Conservation (phyloP, 257 asterid genomes). For the Solanum raphanifolium region DNA sequence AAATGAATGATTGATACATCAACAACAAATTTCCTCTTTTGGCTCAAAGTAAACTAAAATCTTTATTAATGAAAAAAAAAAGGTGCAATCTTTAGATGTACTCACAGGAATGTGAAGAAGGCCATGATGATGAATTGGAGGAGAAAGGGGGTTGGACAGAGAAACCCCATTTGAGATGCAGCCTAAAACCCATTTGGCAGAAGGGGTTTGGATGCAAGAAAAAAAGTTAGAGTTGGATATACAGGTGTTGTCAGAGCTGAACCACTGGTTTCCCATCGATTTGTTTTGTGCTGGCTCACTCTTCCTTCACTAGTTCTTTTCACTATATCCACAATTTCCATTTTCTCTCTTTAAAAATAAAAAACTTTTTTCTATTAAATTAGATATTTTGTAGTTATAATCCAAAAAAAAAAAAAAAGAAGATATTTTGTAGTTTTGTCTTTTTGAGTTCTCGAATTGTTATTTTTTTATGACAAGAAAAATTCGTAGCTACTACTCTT, state of each 20-base stretch:
- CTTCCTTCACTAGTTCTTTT: conserved; percentile 14
- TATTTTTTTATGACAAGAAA: too few relatives aligned
- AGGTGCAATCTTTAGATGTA: not conserved
- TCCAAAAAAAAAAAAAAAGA: too few relatives aligned
- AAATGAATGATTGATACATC: not conserved
- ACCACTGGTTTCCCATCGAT: conserved; percentile 78
- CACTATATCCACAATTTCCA: not conserved
- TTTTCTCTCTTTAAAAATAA: not conserved
- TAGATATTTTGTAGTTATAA: not conserved
- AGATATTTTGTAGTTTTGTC: not conserved
- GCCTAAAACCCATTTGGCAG: conserved; percentile 54
- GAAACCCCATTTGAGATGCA: conserved; percentile 55
- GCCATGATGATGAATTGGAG: conserved; percentile 45
- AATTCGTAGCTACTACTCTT: too few relatives aligned
- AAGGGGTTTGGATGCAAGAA: conserved; percentile 1
- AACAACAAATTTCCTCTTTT: not conserved
- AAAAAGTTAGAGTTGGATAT: not conserved
- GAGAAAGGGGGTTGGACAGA: conserved; percentile 53
- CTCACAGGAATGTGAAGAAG: conserved; percentile 23
- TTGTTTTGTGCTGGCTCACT: not conserved
- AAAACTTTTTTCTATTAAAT: not conserved
- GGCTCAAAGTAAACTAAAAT: not conserved
- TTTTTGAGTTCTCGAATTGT: not conserved
- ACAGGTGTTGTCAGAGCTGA: conserved; percentile 31
- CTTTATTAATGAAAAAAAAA: not conserved